Evolutionary conservation across 2,329 filamentous ascomycete species (phyloP).

Genomic region (Pseudogymnoascus sp.): DNA sequence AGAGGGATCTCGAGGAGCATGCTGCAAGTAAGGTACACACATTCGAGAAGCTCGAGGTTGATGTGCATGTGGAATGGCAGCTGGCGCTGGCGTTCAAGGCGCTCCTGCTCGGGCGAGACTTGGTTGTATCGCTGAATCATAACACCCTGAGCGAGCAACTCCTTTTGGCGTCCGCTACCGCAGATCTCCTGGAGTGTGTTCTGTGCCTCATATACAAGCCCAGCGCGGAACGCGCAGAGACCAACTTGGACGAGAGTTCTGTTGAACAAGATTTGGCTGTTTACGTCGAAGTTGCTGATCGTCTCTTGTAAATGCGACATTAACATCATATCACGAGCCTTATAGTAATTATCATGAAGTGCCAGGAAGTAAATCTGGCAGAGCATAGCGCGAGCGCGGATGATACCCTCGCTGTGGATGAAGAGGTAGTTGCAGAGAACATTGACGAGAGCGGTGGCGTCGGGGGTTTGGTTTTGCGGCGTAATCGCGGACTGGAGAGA

Average conservation of each 20-base stretch:
- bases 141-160: constrained; percentile 92
- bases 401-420: constrained; percentile 87
- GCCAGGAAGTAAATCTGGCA: constrained; percentile 98
- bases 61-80: constrained; percentile 99
- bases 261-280: constrained; percentile 98
- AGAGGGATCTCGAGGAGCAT: constrained; percentile 98
- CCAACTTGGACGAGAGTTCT: constrained; percentile 95
- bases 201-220: constrained; percentile 93
- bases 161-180: constrained; percentile 94
- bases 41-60: constrained; percentile 96
- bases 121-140: constrained; percentile 97
- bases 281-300: constrained; percentile 92
- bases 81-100: constrained; percentile 92
- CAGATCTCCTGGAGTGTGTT: constrained; percentile 97
- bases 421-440: constrained; percentile 93
- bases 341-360: constrained; percentile 96
- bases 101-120: constrained; percentile 95
- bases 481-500: constrained; percentile 72
- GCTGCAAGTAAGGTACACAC: constrained; percentile 96
- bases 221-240: constrained; percentile 94
- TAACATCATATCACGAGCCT: constrained; percentile 96
- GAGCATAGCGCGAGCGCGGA: constrained; percentile 91
- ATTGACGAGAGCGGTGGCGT: constrained; percentile 70
- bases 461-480: constrained; percentile 56
- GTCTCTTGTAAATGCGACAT: constrained; percentile 99